Conservation (phyloP, 2,329 filamentous ascomycete species). For the Aspergillus carbonarius region DNA sequence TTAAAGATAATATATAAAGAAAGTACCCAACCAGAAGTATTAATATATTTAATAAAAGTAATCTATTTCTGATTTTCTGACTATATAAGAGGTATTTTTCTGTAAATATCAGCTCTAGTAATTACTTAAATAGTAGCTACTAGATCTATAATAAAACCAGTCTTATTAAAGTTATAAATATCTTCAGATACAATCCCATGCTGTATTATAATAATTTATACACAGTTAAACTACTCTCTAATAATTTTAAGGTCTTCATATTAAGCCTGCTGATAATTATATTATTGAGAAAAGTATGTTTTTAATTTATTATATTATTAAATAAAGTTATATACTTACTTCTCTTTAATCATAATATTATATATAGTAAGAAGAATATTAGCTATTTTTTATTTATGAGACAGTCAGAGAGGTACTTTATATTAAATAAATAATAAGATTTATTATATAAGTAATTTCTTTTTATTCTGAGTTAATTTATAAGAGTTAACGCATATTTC, state of each 20-base stretch:
- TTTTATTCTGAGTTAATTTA: conserved; percentile 4
- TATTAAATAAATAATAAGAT: conserved; percentile 3
- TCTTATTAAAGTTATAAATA: too few species aligned
- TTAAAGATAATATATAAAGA: not conserved
- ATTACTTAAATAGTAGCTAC: conserved; percentile 14
- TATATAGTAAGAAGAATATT: conserved; percentile 15
- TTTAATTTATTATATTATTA: not conserved
- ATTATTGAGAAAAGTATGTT: not conserved
- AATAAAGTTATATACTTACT: not conserved
- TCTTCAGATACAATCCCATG: conserved; percentile 10
- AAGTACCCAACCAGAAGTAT: not conserved
- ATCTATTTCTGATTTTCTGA: not conserved
- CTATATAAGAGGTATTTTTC: too few species aligned
- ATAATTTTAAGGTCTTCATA: conserved; percentile 7
- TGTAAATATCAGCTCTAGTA: conserved; percentile 3
- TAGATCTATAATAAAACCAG: too few species aligned
- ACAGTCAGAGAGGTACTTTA: not conserved
- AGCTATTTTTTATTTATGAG: conserved; percentile 7
- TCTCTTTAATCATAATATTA: not conserved
- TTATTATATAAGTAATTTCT: conserved; percentile 5
- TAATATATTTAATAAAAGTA: not conserved
- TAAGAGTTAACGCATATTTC: not conserved
- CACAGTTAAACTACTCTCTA: conserved; percentile 7
- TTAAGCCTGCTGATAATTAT: conserved; percentile 9
- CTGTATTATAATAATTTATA: conserved; percentile 10